Base-by-base conservation (phyloP, 108 stramenopile genomes). In the Skeletonema potamos region DNA sequence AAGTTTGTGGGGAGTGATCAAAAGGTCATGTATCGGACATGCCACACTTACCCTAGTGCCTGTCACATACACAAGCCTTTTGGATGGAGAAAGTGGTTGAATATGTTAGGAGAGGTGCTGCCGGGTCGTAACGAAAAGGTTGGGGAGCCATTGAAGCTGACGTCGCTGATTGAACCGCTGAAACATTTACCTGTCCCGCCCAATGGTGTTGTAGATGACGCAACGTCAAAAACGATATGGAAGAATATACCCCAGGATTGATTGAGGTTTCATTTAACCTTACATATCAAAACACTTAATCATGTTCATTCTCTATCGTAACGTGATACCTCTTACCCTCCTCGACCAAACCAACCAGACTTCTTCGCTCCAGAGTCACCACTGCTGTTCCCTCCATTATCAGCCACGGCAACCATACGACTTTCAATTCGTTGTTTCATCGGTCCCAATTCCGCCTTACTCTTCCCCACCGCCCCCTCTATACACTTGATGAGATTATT, bases 371-470 rank as follows among this genome's bases (percentile, higher is more conserved):
- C 48, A 22, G 48, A 22, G 9, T 22, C 44, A 6, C 48, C 48
- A 51, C 20, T 13, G 13, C 48, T 41, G 15, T 15, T 2, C 15
- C 39, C 36, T 37, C 7, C n/a, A n/a, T n/a, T 7, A 34, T 4
- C 4, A 34, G 7, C 44, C 6, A 22, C 48, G 2, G 22, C 68
- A 62, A 30, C 32, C 62, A 91, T 64, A 24, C 85, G 63, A 17
- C 75, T 58, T 11, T 74, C 68, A 66, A 91, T 85, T 39, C 91
- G 71, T 18, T 92, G 56, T 69, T 90, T 86, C 91, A 92, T 92
- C 2, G 94, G 89, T 37, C 74, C 82, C 73, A 95, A 62, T n/a
- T 87, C 66, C 33, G 77, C 68, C 22, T 89, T 88, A 60, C 91
- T 87, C 43, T 86, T 78, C 46, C 87, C 81, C 18, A 95, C 87